Base-by-base conservation (phyloP, 192 early-diverging fungal genomes). In the Rhizophlyctis rosea region DNA sequence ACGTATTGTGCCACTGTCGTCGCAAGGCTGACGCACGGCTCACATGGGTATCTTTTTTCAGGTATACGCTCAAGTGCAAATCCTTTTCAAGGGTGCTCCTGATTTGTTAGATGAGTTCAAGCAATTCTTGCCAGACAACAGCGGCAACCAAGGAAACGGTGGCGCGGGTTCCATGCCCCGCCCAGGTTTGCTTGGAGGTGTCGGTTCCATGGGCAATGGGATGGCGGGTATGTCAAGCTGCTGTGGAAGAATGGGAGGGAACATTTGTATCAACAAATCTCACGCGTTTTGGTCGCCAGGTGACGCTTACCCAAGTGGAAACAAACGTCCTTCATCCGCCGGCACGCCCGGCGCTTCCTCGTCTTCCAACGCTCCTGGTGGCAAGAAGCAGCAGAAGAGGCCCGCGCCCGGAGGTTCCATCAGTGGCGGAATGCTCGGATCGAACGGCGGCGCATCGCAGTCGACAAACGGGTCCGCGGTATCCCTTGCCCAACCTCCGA, bases 61-160 rank as follows among this genome's bases (percentile, higher is more conserved):
- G 82, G 97, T 99, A 0, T 98, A 98, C 70, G 80, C 88, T 1
- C 94, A 98, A 74, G 97, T 99, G 2, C 89, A 95, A 51, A 62
- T 83, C 3, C 68, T 99, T 35, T 98, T 99, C 70, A 82, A 87
- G 33, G 81, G 73, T 18, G 91, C 90, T 0, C 90, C 90, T 0
- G 96, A 98, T 70, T 76, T 99, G 30, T 67, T 99, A 48, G 91
- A 94, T 34, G 97, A 99, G 74, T 99, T 99, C 70, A 97, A 96
- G 74, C 94, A 95, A 67, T 98, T 99, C 70, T 71, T 99, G 52
- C 97, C 97, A 1, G 95, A 99, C 64, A 90, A 83, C 11, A 79
- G 75, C 55, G 86, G 59, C 48, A 18, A 18, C 18, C 88, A 53
- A 75, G 75, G 28, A 67, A 79, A 16, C 64, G 65, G 3, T 68